Conservation (phyloP, 805 yeast genomes). For the Myxozyma mucilagina region DNA sequence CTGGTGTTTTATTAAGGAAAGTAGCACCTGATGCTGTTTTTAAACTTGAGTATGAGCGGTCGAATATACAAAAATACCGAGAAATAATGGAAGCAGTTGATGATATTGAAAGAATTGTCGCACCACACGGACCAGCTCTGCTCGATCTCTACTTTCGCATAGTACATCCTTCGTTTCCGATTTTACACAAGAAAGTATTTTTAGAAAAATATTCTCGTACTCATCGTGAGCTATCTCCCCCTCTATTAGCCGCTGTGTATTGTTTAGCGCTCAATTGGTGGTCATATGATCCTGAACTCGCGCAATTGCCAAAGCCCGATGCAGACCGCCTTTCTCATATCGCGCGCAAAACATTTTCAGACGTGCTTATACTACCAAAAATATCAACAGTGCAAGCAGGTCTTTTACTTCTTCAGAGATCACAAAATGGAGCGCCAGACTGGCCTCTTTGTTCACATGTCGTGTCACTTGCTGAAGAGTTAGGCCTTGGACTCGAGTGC, state of each 20-base stretch:
- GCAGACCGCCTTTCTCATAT: constrained; percentile 66
- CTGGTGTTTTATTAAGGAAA: constrained; percentile 67
- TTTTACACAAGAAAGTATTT: constrained; percentile 86
- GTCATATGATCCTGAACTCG: constrained; percentile 79
- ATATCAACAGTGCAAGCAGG: constrained; percentile 92
- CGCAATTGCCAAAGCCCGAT: constrained; percentile 78
- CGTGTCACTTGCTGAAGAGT: constrained; percentile 83
- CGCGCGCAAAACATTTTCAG: constrained; percentile 64
- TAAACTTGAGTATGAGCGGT: constrained; percentile 69
- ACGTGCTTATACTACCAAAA: constrained; percentile 82
- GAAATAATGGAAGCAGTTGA: constrained; percentile 77
- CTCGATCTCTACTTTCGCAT: constrained; percentile 75
- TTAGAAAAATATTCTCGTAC: constrained; percentile 88
- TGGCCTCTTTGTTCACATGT: constrained; percentile 47
- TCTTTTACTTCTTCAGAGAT: constrained; percentile 63
- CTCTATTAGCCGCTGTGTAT: constrained; percentile 86
- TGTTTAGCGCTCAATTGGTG: constrained; percentile 90
- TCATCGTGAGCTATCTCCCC: constrained; percentile 88
- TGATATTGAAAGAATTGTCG: constrained; percentile 75
- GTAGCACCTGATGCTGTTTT: constrained; percentile 78
- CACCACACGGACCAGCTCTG: constrained; percentile 84
- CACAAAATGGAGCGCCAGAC: constrained; percentile 24
- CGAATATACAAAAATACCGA: constrained; percentile 60
- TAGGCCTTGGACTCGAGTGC: constrained; percentile 88
- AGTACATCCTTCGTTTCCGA: constrained; percentile 89